Evolutionary conservation across 2,329 filamentous ascomycete species (phyloP).

Genomic region (Clathrospora elynae): DNA sequence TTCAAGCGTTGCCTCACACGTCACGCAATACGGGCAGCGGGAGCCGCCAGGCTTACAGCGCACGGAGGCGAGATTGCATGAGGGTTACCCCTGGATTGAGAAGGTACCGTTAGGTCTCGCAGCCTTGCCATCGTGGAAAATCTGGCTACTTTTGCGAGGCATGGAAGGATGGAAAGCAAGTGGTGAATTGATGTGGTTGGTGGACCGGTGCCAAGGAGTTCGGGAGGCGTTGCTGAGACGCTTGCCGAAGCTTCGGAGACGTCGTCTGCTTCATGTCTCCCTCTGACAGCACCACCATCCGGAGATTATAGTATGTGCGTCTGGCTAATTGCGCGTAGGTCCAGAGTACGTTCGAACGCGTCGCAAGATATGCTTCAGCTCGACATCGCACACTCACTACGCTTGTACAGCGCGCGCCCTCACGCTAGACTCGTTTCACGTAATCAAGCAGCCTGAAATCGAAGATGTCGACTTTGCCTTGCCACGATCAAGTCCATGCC

Average conservation of each 20-base stretch:
- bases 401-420: too few species aligned
- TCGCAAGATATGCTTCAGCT: constrained; percentile 12
- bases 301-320: constrained; percentile 12
- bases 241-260: constrained; percentile 38
- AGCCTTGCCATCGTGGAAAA: constrained; percentile 16
- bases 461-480: too few species aligned
- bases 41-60: constrained; percentile 17
- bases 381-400: constrained; percentile 1
- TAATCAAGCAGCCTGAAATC: too few species aligned
- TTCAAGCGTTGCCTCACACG: constrained; percentile 20
- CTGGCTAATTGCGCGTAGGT: constrained; percentile 1
- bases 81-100: constrained; percentile 29
- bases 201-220: constrained; percentile 18
- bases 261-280: constrained; percentile 32
- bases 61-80: constrained; percentile 26
- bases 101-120: constrained; percentile 15
- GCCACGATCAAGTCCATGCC: too few species aligned
- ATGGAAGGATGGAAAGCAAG: not conserved
- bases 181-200: constrained; percentile 25
- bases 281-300: constrained; percentile 15
- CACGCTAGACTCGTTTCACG: too few species aligned
- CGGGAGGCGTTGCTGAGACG: constrained; percentile 25
- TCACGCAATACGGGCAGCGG: constrained; percentile 17
- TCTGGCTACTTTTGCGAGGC: constrained; percentile 11
- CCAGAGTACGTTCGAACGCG: not conserved